These are phyloP conservation scores for Tilletia indica DNA, from an alignment of 1,284 basidiomycete genomes.

Conservation along the genomic window DNA sequence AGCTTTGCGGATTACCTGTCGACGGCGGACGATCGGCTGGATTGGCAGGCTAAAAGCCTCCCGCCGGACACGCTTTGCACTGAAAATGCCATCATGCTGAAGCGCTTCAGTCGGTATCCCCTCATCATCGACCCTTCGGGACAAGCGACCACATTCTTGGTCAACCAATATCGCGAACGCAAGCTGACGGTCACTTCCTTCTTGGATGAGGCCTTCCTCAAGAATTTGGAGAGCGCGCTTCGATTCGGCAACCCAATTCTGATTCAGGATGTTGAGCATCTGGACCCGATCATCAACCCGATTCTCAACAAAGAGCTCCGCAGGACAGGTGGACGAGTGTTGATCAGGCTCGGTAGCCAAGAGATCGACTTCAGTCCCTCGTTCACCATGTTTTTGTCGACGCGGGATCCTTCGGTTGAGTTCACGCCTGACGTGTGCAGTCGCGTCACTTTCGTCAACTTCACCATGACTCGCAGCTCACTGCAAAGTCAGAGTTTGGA, in stretches of 20 bases:
- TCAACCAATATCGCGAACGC: constrained; percentile 90
- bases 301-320: constrained; percentile 96
- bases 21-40: constrained; percentile 90
- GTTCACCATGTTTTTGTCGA: constrained; percentile 94
- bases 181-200: constrained; percentile 98
- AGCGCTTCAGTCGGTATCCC: constrained; percentile 95
- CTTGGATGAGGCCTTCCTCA: constrained; percentile 96
- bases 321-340: constrained; percentile 81
- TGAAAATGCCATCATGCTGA: constrained; percentile 95
- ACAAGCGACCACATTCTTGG: constrained; percentile 90
- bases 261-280: constrained; percentile 95
- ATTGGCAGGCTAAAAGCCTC: constrained; percentile 91
- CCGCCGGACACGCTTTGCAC: constrained; percentile 93
- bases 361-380: constrained; percentile 99
- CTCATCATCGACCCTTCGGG: constrained; percentile 98
- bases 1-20: constrained; percentile 94
- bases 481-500: constrained; percentile 96
- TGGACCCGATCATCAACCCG: constrained; percentile 96
- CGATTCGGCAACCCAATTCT: constrained; percentile 97
- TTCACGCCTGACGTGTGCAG: constrained; percentile 98
- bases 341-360: constrained; percentile 95
- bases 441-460: constrained; percentile 98
- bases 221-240: constrained; percentile 95
- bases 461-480: constrained; percentile 98
- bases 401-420: constrained; percentile 92